Evolutionary conservation across 1,284 basidiomycete genomes (phyloP), one percentile per base, ranked within the genome.

Genomic region (Schizophyllum commune): DNA sequence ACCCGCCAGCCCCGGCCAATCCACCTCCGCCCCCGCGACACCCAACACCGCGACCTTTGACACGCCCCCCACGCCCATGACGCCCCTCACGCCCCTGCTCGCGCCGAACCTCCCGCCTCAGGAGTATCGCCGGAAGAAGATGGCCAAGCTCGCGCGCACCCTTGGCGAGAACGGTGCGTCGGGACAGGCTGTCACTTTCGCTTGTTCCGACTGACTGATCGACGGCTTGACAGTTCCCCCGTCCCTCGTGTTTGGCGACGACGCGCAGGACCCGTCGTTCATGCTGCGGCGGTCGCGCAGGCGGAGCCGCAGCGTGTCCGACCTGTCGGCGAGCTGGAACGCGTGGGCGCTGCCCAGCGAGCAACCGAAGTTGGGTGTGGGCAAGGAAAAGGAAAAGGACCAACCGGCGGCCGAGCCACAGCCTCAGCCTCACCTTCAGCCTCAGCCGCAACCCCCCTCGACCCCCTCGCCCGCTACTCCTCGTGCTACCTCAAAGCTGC

Each of bases 141-240:
- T 64, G 52, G 63, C 63, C 27, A 64, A 64, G 57, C 57, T 64
- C 55, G 32, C 57, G 21, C 58, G 59, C 55, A 62, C 63, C 27
- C 59, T 64, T 4, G 63, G 63, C 54, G 63, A 62, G 57, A 64
- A 64, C n/a, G 62, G 62, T 22, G 61, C 63, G 19, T 59, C 61
- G 4, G 53, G 57, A 59, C 60, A 60, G 53, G 63, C 62, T 51
- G 60, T 64, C 61, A 56, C 61, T 21, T 19, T 27, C 39, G 27
- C 21, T 17, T 17, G 9, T 4, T 17, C 2, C 9, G 39, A 17
- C 39, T 13, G 39, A 47, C 17, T 27, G 27, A 47, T 8, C 9
- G 39, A 47, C 39, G 17, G 39, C 3, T 47, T 17, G 9, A 13
- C 39, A 47, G 39, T 47, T 17, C 39, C 39, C 4, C 39, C 39